Conservation (phyloP, 169 alveolate genomes). For the Plasmodium blacklocki region DNA sequence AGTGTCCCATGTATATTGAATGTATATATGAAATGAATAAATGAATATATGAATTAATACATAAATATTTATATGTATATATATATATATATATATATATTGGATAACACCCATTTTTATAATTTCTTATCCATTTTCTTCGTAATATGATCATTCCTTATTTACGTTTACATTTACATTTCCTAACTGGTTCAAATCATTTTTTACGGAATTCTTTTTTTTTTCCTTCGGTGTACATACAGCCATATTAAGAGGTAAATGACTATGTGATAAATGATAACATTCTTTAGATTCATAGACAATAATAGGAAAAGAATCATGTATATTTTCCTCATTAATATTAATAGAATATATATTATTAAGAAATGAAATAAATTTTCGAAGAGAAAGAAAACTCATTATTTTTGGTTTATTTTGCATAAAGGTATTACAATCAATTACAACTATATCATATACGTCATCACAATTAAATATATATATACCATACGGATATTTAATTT, state of each 20-base stretch:
- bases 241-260: conserved; percentile 21
- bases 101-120: background rate
- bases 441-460: conserved; percentile 60
- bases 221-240: conserved; percentile 10
- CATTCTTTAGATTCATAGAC: conserved; percentile 65
- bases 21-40: too few relatives aligned
- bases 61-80: too few relatives aligned
- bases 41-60: too few relatives aligned
- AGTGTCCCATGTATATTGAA: too few relatives aligned
- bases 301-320: conserved; percentile 52
- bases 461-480: conserved; percentile 64
- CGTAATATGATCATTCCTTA: too few relatives aligned
- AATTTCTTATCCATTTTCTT: conserved; percentile 9
- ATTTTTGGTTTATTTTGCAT: conserved; percentile 58
- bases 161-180: background rate
- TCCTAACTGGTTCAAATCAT: conserved; percentile 20
- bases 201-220: background rate
- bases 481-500: conserved; percentile 41
- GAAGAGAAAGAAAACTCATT: conserved; percentile 41
- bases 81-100: too few relatives aligned
- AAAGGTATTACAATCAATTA: conserved; percentile 57
- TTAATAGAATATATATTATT: conserved; percentile 30
- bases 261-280: conserved; percentile 42
- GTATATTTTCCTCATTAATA: conserved; percentile 33
- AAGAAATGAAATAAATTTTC: conserved; percentile 61